A percentile compares a stretch with the other conserved stretches of the same genome.
phyloP scores from a whole-genome alignment of 768 basidiomycete species.

The Tulasnella calospora region DNA sequence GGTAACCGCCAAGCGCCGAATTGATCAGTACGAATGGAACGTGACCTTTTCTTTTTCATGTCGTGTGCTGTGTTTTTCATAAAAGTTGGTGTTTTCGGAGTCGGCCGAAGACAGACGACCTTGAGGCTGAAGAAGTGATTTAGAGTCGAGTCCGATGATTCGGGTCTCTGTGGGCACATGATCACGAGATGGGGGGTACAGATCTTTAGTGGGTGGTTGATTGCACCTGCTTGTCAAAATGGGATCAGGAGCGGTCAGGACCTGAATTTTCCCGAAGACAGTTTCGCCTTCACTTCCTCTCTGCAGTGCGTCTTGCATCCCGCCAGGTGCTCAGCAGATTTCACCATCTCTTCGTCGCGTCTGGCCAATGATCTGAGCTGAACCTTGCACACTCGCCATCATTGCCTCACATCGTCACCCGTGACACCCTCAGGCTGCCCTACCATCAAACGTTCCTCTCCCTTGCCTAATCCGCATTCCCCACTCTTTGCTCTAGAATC shows the following conservation, averaged over 20 bases:
- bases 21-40: neutral
- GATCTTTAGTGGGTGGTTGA: neutral
- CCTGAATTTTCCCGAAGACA: neutral
- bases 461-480: slow-evolving; percentile 6
- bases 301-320: neutral
- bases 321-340: neutral
- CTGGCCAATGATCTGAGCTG: neutral
- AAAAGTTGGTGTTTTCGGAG: neutral
- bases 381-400: neutral
- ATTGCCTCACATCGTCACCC: neutral
- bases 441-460: neutral
- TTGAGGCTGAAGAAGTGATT: neutral
- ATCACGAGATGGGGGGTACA: neutral
- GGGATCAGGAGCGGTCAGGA: neutral
- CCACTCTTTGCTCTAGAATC: neutral
- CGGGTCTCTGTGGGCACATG: neutral
- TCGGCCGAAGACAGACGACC: neutral
- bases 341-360: neutral
- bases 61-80: neutral
- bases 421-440: neutral
- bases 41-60: neutral
- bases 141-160: slow-evolving; percentile 3
- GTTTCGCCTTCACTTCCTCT: neutral
- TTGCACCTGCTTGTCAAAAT: neutral
- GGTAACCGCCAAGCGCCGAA: neutral